Conservation (phyloP, 1,284 basidiomycete genomes). For the Ceratobasidium sp. region DNA sequence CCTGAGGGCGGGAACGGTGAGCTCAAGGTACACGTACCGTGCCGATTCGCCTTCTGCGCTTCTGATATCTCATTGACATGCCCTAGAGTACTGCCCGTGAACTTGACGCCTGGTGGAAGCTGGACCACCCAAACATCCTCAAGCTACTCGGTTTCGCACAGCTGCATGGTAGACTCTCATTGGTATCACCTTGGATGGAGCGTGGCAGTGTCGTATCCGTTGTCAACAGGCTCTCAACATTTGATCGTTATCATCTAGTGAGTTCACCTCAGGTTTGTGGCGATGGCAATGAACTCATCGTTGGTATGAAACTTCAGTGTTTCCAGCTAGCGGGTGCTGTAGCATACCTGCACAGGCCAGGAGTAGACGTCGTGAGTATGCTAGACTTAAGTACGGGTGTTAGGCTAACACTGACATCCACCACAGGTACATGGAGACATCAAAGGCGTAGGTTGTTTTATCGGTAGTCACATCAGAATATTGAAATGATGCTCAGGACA, state of each 20-base stretch:
- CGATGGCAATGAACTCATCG: too few species aligned
- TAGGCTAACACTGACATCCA: too few species aligned
- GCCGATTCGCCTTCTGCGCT: not conserved
- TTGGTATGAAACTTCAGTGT: too few species aligned
- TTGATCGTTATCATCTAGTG: not conserved
- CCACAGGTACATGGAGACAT: slow-evolving; percentile 25
- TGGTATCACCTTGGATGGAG: not conserved
- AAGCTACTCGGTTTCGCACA: not conserved
- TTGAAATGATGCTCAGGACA: not conserved
- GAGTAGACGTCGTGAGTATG: too few species aligned
- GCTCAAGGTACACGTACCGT: not conserved
- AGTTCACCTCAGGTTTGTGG: not conserved
- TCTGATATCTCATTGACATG: not conserved
- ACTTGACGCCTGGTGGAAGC: not conserved
- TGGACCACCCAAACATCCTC: not conserved
- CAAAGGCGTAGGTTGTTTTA: slow-evolving; percentile 7
- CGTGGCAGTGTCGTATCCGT: not conserved
- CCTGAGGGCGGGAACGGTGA: not conserved
- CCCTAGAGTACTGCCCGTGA: not conserved
- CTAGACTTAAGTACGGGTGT: too few species aligned
- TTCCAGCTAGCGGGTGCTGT: too few species aligned
- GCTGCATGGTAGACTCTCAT: not conserved
- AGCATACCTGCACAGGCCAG: too few species aligned
- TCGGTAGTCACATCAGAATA: not conserved
- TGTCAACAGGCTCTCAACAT: not conserved